Evolutionary conservation across 2,329 filamentous ascomycete genomes (phyloP), one percentile per base, ranked within the genome.

Genomic region (Phialemoniopsis sp.): DNA sequence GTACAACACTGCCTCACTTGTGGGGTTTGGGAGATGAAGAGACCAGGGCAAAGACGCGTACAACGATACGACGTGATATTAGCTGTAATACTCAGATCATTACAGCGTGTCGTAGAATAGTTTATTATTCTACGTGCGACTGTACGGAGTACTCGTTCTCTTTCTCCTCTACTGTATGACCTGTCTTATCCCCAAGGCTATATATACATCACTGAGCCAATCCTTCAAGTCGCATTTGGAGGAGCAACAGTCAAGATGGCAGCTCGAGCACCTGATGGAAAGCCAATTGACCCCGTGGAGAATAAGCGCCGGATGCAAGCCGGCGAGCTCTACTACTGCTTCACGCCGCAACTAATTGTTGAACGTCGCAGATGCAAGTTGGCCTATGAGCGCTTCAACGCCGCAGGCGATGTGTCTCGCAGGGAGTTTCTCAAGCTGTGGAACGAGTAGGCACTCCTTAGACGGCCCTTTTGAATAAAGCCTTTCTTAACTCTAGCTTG

Each of bases 261-360:
- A 12, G n/a, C 34, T 26, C 38, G 18, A 17, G 32, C 33, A 8
- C 41, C 40, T n/a, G 37, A 36, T 14, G 37, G 37, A 6, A 38
- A 35, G 17, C 40, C 53, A 18, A 48, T 75, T 26, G 59, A 70
- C 36, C 58, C 59, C 7, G 59, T 52, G 31, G 72, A 76, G 35
- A 78, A 78, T 54, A 58, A 64, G 29, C 59, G 62, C 31, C 68
- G 69, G 18, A 88, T 87, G 82, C 60, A 66, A 35, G 67, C 70
- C 13, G 85, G 85, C 36, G 80, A 91, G 56, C 72, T 91, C 10
- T 90, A 89, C 59, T 75, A 81, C 50, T 79, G 85, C 32, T 90
- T 90, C 54, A 77, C 78, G 1, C 82, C 86, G 0, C 76, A 85
- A 28, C 64, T 93, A 4, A 62, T 76, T 3, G 78, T 73, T 1